Base-by-base conservation (phyloP, 495 filamentous ascomycete genomes). In the Penicillium pancosmium region DNA sequence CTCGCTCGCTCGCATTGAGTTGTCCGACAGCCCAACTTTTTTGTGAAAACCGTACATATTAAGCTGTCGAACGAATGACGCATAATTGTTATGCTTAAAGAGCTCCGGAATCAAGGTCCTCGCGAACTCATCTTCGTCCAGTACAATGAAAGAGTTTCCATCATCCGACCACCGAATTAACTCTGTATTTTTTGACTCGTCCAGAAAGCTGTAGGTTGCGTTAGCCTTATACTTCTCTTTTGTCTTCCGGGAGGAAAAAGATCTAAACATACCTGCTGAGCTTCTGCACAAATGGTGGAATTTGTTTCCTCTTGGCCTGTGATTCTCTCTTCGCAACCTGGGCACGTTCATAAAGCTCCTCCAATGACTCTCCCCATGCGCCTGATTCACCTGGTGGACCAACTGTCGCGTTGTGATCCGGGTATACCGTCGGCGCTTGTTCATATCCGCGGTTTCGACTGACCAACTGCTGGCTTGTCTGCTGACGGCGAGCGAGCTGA, bases 1-100 rank as follows among this genome's bases (percentile, higher is more conserved):
- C 73, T 98, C 93, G 71, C 92, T 97, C 27, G 95, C 92, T 60
- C 92, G 91, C 88, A 98, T 94, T 0, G 93, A 97, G 69, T 96
- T 96, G 72, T 98, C 94, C 7, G 92, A 94, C 23, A 99, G 84
- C 3, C 94, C 94, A 10, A 99, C 95, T 52, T 93, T 91, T 78
- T 99, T 99, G 73, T 99, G 94, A 68, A 99, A 99, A 8, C 94
- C 94, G 71, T 99, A 98, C 94, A 98, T 98, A 68, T 98, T 98
- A 60, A 98, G 82, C 68, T 98, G 94, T 10, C 94, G 90, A 25
- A 99, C 94, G 66, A 99, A 99, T 1, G 95, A 98, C 7, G 94
- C 93, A 72, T 98, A 99, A 73, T 98, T 99, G 73, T 97, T 98
- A 74, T 98, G 95, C 70, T 99, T 99, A 83, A 98, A 99, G 8